Evolutionary conservation across 1,284 basidiomycete species (phyloP).

Genomic region (Malassezia cuniculi): DNA sequence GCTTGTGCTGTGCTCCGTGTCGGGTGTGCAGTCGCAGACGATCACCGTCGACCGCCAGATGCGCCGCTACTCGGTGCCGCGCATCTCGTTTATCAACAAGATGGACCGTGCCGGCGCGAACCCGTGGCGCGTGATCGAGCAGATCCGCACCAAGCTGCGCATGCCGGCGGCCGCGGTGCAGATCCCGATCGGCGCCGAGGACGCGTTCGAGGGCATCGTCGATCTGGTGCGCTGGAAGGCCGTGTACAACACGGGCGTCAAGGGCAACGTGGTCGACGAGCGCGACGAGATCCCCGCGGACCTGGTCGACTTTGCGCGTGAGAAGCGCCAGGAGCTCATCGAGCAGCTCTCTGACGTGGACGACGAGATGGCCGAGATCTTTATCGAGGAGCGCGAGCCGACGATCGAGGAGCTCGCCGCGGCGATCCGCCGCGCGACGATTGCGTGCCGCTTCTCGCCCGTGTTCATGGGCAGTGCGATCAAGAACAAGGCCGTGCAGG

Average conservation of each 20-base stretch:
- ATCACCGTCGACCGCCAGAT: constrained; percentile 98
- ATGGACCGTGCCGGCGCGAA: constrained; percentile 98
- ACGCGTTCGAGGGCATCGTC: constrained; percentile 74
- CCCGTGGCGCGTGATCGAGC: constrained; percentile 84
- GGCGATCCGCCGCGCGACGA: constrained; percentile 79
- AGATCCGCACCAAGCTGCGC: constrained; percentile 80
- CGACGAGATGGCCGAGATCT: constrained; percentile 79
- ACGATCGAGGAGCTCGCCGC: constrained; percentile 56
- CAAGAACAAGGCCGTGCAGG: constrained; percentile 93
- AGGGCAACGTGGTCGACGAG: constrained; percentile 74
- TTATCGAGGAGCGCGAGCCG: constrained; percentile 56
- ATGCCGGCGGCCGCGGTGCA: constrained; percentile 92
- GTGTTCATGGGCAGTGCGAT: constrained; percentile 95
- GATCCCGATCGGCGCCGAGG: constrained; percentile 85
- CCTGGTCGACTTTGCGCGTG: constrained; percentile 47
- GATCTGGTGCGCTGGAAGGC: constrained; percentile 91
- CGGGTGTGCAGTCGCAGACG: constrained; percentile 94
- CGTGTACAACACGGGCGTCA: constrained; percentile 83
- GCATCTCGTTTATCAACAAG: constrained; percentile 96
- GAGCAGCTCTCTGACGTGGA: constrained; percentile 94
- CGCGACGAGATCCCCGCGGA: constrained; percentile 75
- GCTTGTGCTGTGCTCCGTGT: constrained; percentile 87
- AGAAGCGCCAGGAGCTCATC: constrained; percentile 60
- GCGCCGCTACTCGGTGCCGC: constrained; percentile 83
- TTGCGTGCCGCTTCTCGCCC: constrained; percentile 78